Percentiles rank a stretch among this genome's conserved stretches.
These are phyloP conservation scores for Morella rubra DNA, from an alignment of 306 rosid species.

Conservation along the genomic window DNA sequence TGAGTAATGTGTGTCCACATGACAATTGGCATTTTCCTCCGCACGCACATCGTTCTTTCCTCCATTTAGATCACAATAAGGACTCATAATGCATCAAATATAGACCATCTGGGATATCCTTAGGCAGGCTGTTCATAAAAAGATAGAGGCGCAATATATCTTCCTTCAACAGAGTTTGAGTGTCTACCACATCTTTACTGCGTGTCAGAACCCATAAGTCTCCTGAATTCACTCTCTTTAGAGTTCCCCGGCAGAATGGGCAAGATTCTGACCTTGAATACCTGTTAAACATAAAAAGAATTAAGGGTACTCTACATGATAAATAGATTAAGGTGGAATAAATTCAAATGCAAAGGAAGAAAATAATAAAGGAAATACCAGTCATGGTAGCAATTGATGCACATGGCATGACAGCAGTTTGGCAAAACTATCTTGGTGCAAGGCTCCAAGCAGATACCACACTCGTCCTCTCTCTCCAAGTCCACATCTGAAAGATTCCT, in stretches of 20 bases:
- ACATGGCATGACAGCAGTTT: conserved; percentile 81
- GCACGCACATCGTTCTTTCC: conserved; percentile 23
- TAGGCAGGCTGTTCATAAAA: conserved; percentile 65
- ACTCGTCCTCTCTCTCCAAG: conserved; percentile 66
- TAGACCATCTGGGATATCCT: conserved; percentile 56
- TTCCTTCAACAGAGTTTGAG: conserved; percentile 50
- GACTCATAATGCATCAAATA: conserved; percentile 58
- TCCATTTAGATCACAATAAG: conserved; percentile 38
- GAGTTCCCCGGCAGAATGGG: conserved; percentile 81
- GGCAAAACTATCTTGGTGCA: conserved; percentile 76
- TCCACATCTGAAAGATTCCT: conserved; percentile 37
- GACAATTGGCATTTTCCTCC: conserved; percentile 23
- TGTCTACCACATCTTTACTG: conserved; percentile 51
- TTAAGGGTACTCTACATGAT: conserved; percentile 1
- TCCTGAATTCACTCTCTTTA: conserved; percentile 58
- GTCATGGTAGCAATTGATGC: conserved; percentile 73
- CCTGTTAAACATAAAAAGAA: conserved; percentile 36
- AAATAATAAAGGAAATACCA: conserved; percentile 38
- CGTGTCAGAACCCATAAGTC: conserved; percentile 75
- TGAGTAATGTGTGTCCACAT: conserved; percentile 30
- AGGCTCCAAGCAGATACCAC: conserved; percentile 82
- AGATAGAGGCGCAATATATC: conserved; percentile 56
- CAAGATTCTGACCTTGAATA: conserved; percentile 67
- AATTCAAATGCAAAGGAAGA: background rate
- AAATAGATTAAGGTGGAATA: background rate